These are phyloP conservation scores for Glycyrrhiza uralensis DNA, from an alignment of 306 rosid species.

Conservation along the genomic window DNA sequence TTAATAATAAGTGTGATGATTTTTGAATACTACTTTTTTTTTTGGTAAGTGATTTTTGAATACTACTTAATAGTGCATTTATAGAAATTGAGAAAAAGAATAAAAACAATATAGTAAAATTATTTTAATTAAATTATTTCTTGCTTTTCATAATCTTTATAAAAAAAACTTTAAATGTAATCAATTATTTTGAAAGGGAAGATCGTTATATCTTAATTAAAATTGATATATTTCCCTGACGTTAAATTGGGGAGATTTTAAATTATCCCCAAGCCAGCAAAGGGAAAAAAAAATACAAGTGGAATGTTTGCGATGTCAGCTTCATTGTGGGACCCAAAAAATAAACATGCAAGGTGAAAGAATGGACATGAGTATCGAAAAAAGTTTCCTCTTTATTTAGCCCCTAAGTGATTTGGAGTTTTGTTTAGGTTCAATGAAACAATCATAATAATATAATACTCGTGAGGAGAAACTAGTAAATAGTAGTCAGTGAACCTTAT, in stretches of 20 bases:
- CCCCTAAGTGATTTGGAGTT: constrained; percentile 43
- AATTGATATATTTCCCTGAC: not conserved
- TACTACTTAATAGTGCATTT: no score
- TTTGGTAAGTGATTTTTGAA: no score
- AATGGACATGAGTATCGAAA: constrained; percentile 30
- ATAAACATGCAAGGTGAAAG: constrained; percentile 11
- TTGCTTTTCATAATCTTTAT: no score
- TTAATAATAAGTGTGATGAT: no score
- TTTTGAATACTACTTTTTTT: no score
- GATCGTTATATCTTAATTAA: no score
- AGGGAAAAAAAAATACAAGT: no score
- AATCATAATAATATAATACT: constrained; percentile 30
- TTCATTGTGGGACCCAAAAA: constrained; percentile 42
- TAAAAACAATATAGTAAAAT: no score
- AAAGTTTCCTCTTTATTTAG: constrained; percentile 33
- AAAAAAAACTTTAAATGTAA: no score
- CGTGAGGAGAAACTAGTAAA: constrained; percentile 5
- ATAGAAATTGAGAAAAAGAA: no score
- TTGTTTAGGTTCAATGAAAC: constrained; percentile 55
- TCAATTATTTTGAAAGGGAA: no score
- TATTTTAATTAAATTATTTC: no score
- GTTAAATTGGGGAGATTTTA: not conserved
- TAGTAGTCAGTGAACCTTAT: not conserved
- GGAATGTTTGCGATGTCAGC: constrained; percentile 27
- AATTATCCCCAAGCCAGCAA: not conserved